Percentiles rank a stretch among this genome's conserved stretches.
phyloP scores from a whole-genome alignment of 2,329 filamentous ascomycete genomes.

The Pestalotiopsis sp. region DNA sequence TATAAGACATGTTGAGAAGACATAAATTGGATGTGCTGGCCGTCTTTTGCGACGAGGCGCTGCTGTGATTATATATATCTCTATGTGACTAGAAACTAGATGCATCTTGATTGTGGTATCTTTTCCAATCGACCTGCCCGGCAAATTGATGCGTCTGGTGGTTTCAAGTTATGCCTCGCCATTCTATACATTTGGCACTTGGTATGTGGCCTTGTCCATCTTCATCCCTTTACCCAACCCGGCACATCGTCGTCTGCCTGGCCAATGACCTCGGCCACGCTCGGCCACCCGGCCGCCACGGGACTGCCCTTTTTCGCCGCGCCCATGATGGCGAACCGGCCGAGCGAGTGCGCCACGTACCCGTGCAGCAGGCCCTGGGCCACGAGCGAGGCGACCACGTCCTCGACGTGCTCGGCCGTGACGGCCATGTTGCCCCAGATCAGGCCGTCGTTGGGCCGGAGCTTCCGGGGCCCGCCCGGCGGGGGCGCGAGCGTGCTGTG shows the following conservation, averaged over 20 bases:
- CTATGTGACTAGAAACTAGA: not conserved
- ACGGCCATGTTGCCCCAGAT: constrained; percentile 66
- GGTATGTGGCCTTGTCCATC: not conserved
- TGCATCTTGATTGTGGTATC: not conserved
- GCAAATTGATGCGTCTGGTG: not conserved
- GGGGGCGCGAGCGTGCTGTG: constrained; percentile 49
- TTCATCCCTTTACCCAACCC: constrained; percentile 68
- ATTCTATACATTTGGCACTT: not conserved
- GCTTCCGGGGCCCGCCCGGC: constrained; percentile 46
- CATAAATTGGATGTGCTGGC: not conserved
- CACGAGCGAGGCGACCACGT: constrained; percentile 74
- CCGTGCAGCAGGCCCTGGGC: constrained; percentile 82
- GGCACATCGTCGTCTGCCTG: constrained; percentile 65
- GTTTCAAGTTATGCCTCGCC: not conserved
- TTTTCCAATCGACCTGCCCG: not conserved
- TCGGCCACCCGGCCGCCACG: constrained; percentile 74
- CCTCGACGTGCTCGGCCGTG: constrained; percentile 71
- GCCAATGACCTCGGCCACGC: constrained; percentile 70
- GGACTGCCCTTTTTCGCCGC: constrained; percentile 68
- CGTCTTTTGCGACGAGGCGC: not conserved
- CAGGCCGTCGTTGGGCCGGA: constrained; percentile 60
- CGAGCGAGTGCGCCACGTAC: constrained; percentile 77
- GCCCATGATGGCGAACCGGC: constrained; percentile 81
- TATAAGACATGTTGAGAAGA: constrained; percentile 6
- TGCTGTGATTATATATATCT: not conserved